A percentile compares a stretch with the other conserved stretches of the same genome.
These are phyloP conservation scores for Terana coerulea DNA, from an alignment of 768 basidiomycete species.

Conservation along the genomic window DNA sequence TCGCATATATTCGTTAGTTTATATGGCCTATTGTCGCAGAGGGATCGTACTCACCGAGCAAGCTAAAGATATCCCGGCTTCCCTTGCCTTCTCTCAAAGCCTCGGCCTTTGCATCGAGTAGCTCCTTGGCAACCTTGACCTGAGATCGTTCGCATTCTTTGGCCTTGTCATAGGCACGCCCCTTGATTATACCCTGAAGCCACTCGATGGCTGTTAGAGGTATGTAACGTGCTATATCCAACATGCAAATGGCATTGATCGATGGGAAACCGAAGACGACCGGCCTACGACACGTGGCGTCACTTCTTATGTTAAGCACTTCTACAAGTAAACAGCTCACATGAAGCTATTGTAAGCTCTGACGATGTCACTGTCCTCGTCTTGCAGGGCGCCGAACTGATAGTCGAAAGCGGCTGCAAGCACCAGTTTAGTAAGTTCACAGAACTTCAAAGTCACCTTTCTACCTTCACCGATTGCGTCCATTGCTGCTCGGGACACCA, in stretches of 20 bases:
- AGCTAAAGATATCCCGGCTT: constrained; percentile 51
- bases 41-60: constrained; percentile 38
- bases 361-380: constrained; percentile 48
- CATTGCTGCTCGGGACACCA: constrained; percentile 34
- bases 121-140: constrained; percentile 37
- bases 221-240: constrained; percentile 35
- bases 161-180: constrained; percentile 40
- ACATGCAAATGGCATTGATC: constrained; percentile 42
- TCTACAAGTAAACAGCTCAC: constrained; percentile 12
- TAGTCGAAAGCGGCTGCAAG: constrained; percentile 39
- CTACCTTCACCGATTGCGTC: constrained; percentile 37
- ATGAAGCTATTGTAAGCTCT: constrained; percentile 47
- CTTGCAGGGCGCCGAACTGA: constrained; percentile 48
- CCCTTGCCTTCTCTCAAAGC: constrained; percentile 47
- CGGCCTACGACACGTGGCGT: too few species aligned
- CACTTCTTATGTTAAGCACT: constrained; percentile 1
- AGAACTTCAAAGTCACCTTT: not conserved
- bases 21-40: not conserved
- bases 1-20: too few species aligned
- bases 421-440: not conserved
- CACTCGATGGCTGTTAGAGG: constrained; percentile 43
- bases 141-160: constrained; percentile 17
- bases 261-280: constrained; percentile 47
- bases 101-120: constrained; percentile 45
- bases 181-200: constrained; percentile 43